Base-by-base conservation (phyloP, 371 early-diverging fungal genomes). In the Fennellomyces sp. region DNA sequence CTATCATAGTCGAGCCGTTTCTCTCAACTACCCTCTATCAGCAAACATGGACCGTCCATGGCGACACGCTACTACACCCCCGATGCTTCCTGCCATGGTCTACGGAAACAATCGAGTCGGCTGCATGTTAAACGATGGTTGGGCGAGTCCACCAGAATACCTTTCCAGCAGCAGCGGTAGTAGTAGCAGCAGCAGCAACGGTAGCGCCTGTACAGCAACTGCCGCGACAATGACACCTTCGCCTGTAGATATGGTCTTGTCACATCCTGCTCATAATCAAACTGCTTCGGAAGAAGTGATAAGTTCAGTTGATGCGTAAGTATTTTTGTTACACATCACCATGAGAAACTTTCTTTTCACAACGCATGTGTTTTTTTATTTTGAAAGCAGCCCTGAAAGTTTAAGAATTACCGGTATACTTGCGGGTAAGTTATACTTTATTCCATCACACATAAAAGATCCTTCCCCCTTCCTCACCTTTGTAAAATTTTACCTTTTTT, bases 161-260 rank as follows among this genome's bases (percentile, higher is more conserved):
- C 45, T 45, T 21, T 45, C 45, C 23, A 47, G 47, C 47, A 1
- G 8, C 23, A 48, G 48, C 48, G 25, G 48, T 26, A 48, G 23
- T 26, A 52, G 52, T n/a, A 52, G 19, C 28, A 28, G 33, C 28
- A 29, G 33, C 28, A 31, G 25, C 19, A 52, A 52, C n/a, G 45
- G 33, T 1, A 52, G 52, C 31, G 23, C 33, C n/a, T 31, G n/a
- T n/a, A n/a, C 33, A 17, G 33, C 30, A 19, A 52, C 33, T 31
- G 33, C 33, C 12, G n/a, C n/a, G n/a, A 52, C 52, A 29, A 31
- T 52, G 52, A 33, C 52, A 33, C 30, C 52, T 10, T 52, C 52
- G 1, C 19, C 52, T 52, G 45, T 52, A 10, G 33, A 52, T 33
- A 52, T 52, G 33, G 33, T 33, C 15, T 26, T 52, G 11, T 2